These are phyloP conservation scores for Auxenochlorella pyrenoidosa DNA, from an alignment of 139 green algal genomes.

Conservation along the genomic window DNA sequence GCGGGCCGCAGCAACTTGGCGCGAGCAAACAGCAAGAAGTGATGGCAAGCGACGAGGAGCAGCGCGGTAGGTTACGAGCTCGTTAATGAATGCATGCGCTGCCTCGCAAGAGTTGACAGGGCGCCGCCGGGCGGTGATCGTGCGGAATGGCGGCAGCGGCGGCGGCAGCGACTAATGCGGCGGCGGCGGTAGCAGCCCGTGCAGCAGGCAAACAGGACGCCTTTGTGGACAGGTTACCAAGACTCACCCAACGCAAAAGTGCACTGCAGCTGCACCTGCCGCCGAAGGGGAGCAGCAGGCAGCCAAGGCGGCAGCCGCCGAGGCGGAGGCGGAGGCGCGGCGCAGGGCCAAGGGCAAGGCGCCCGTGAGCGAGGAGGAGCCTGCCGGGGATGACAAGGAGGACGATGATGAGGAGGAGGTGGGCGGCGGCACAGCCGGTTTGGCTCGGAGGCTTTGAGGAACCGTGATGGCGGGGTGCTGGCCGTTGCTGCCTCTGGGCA, in stretches of 20 bases:
- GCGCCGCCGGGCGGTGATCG: not conserved
- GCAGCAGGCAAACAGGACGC: not conserved
- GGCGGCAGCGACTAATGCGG: not conserved
- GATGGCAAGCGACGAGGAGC: not conserved
- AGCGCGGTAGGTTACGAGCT: not conserved
- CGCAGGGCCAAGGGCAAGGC: conserved; percentile 29
- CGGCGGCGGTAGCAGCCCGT: too few relatives aligned
- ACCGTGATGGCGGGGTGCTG: not conserved
- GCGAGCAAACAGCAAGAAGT: not conserved
- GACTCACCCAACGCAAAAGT: not conserved
- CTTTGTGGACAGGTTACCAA: too few relatives aligned
- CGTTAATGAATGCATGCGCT: not conserved
- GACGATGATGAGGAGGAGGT: conserved; percentile 46
- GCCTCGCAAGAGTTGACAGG: not conserved
- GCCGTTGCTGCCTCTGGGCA: not conserved
- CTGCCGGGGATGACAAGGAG: not conserved
- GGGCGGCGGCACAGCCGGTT: not conserved
- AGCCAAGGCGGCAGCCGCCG: not conserved
- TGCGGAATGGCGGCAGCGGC: not conserved
- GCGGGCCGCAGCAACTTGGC: too few relatives aligned
- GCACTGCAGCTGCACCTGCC: not conserved
- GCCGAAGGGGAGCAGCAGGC: conserved; percentile 7
- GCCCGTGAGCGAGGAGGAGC: conserved; percentile 8
- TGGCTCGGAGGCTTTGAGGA: not conserved
- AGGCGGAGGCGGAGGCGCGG: conserved; percentile 11